Base-by-base conservation (phyloP, 805 yeast genomes). In the Yamadazyma endophytica region DNA sequence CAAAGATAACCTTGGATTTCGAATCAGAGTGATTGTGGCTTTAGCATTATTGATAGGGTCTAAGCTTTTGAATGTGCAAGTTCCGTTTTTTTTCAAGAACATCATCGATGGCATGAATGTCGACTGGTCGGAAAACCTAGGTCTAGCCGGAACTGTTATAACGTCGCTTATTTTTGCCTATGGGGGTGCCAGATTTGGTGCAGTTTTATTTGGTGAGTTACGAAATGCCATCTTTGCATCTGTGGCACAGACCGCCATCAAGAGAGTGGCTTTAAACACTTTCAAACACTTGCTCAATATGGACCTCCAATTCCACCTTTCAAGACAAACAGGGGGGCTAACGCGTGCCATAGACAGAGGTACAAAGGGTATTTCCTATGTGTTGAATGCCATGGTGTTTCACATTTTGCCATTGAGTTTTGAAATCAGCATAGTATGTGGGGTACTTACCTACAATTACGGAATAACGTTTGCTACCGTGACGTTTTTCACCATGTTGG, bases 271-370 rank as follows among this genome's bases (percentile, higher is more conserved):
- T 2, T 67, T 79, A 29, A 85, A 83, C 50, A 88, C 97, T 1
- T 92, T 90, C 56, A 69, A 65, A 26, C 97, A 90, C 55, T 63
- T 92, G 31, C 68, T 92, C 56, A 77, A 76, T 46, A 68, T 92
- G 56, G 98, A 92, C 58, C 62, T 89, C 33, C 82, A 86, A 13
- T 92, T 90, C 73, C 98, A 92, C 56, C 60, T 92, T 24, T 72
- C 90, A 8, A 70, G 89, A 44, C 97, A 92, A 56, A 92, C 98
- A 0, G 98, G 98, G 43, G 97, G 96, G 0, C 60, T 92, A 20
- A 90, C 97, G 0, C 69, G 98, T 39, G 97, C 97, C 2, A 92
- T 92, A 49, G 98, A 92, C 50, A 70, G 98, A 42, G 98, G 98
- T 56, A 90, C 97, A 1, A 90, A 92, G 48, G 98, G 98, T 64